phyloP scores from a whole-genome alignment of 225 moss, liverwort and hornwort genomes.

The Sphagnum tenellum region DNA sequence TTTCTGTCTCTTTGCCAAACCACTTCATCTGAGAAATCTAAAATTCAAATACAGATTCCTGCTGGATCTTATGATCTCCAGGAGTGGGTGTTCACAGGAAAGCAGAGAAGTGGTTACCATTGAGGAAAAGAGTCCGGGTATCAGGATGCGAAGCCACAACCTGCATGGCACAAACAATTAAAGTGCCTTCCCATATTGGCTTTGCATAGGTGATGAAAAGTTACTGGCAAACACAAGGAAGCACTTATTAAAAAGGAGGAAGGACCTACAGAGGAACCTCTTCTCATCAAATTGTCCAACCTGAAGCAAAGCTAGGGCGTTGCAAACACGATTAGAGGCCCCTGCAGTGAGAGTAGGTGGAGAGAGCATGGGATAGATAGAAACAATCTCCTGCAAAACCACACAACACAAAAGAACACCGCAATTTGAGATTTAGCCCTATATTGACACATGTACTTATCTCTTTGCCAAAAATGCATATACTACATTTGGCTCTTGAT shows the following conservation, averaged over 20 bases:
- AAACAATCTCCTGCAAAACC: constrained; percentile 75
- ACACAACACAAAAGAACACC: background rate
- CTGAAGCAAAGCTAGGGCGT: constrained; percentile 95
- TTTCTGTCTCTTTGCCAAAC: constrained; percentile 2
- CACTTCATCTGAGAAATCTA: background rate
- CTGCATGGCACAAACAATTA: constrained; percentile 30
- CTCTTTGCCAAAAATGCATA: background rate
- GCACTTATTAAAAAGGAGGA: background rate
- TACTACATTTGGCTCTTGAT: no score
- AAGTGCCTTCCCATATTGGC: no score
- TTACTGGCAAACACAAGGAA: no score
- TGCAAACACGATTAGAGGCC: constrained; percentile 96
- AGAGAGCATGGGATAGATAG: constrained; percentile 96
- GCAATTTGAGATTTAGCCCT: background rate
- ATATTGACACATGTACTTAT: background rate
- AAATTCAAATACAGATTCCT: background rate
- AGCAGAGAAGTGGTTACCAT: constrained; percentile 29
- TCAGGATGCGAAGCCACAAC: constrained; percentile 98
- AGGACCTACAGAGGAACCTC: background rate
- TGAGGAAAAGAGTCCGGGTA: constrained; percentile 82
- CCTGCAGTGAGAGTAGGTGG: constrained; percentile 96
- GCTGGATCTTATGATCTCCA: background rate
- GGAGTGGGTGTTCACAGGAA: background rate
- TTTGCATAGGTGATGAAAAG: no score
- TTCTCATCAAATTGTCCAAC: constrained; percentile 13